Evolutionary conservation across 2,329 filamentous ascomycete species (phyloP).

Genomic region (Cladosporium sp.): DNA sequence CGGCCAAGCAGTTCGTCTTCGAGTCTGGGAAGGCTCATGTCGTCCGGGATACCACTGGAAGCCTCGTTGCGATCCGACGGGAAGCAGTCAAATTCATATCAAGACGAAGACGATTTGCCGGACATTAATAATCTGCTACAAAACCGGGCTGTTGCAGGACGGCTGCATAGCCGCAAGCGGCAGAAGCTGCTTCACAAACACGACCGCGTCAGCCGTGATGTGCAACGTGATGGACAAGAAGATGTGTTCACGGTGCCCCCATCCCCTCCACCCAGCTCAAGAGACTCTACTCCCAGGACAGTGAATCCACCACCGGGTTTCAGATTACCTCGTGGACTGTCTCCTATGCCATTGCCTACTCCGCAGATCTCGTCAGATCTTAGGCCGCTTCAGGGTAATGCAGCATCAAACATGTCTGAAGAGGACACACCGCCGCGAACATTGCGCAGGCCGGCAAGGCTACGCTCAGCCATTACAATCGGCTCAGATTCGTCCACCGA

Average conservation of each 20-base stretch:
- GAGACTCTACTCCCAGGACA: slow-evolving; percentile 13
- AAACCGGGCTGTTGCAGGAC: not conserved
- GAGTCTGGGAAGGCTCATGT: slow-evolving; percentile 9
- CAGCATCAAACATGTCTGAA: not conserved
- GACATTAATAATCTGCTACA: slow-evolving; percentile 24
- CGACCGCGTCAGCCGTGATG: no score
- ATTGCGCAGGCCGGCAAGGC: slow-evolving; percentile 5
- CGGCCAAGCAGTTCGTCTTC: slow-evolving; percentile 4
- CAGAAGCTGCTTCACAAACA: slow-evolving; percentile 19
- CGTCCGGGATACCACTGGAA: slow-evolving; percentile 15
- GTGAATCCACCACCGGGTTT: slow-evolving; percentile 24
- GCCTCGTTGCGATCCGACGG: not conserved
- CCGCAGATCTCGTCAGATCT: slow-evolving; percentile 34
- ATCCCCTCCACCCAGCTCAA: slow-evolving; percentile 41
- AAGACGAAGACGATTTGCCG: slow-evolving; percentile 32
- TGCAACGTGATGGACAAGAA: not conserved
- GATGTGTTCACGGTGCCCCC: slow-evolving; percentile 42
- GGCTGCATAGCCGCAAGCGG: slow-evolving; percentile 18
- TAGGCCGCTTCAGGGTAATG: slow-evolving; percentile 4
- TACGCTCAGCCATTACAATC: slow-evolving; percentile 13
- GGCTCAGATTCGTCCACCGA: slow-evolving; percentile 20
- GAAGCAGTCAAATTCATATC: not conserved
- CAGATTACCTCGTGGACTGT: slow-evolving; percentile 26
- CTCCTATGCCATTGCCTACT: slow-evolving; percentile 30
- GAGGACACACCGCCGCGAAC: slow-evolving; percentile 7